Conservation (phyloP, 345 rosid genomes). For the Arabis hirsuta region DNA sequence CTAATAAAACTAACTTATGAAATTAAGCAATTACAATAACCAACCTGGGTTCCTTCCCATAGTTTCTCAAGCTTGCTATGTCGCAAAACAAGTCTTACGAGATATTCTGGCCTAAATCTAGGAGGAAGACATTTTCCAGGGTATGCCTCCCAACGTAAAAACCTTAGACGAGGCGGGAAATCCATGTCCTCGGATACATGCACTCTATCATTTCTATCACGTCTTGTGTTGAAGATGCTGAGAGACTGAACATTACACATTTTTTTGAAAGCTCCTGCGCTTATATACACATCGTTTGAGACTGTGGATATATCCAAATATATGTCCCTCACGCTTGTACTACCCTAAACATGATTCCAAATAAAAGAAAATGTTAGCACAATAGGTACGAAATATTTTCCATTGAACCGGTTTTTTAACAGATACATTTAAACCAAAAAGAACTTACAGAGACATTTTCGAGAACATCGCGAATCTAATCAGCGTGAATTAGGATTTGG, state of each 20-base stretch:
- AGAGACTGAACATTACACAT: slow-evolving; percentile 35
- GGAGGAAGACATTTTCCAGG: slow-evolving; percentile 27
- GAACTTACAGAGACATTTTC: not conserved
- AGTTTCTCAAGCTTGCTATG: slow-evolving; percentile 20
- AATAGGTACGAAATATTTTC: slow-evolving; percentile 32
- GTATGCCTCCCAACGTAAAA: no score
- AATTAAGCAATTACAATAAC: not conserved
- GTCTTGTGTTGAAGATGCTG: slow-evolving; percentile 1
- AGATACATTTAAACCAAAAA: no score
- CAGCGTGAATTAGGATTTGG: no score
- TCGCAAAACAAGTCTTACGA: slow-evolving; percentile 16
- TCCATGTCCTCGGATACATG: not conserved
- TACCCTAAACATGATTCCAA: slow-evolving; percentile 20
- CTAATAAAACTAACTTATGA: no score
- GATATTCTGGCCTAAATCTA: not conserved
- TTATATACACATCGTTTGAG: not conserved
- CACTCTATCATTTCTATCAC: not conserved
- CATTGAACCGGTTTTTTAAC: no score
- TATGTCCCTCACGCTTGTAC: slow-evolving; percentile 21
- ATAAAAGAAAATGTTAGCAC: not conserved
- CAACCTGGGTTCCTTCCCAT: slow-evolving; percentile 36
- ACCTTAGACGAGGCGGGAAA: slow-evolving; percentile 18
- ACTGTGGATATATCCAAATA: not conserved
- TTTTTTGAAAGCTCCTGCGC: slow-evolving; percentile 1
- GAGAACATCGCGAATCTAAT: slow-evolving; percentile 21